Base-by-base conservation (phyloP, 2,329 filamentous ascomycete species). In the Talaromyces sp. region DNA sequence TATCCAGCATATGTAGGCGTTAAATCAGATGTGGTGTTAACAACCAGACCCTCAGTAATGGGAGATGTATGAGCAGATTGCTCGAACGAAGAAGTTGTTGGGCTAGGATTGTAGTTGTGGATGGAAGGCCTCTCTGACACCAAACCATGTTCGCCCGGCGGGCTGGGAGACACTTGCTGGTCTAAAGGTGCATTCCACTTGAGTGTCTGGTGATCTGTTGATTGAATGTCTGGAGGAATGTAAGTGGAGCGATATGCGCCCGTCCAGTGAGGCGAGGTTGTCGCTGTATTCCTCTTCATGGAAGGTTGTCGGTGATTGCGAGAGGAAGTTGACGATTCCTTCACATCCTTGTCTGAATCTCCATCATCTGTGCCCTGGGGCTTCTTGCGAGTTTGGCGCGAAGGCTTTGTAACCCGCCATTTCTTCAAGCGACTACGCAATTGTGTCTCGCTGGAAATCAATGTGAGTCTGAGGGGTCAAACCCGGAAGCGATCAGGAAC, bases 391-490 rank as follows among this genome's bases (percentile, higher is more conserved):
- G 67, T 71, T 53, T 75, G 73, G 14, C 73, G 73, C 20, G 72
- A 75, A n/a, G 73, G 72, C 54, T 76, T 76, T 51, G 72, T 76
- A 35, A 76, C 73, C 17, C 74, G 65, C 74, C 74, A 76, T 65
- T 75, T 76, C 70, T 76, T 76, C 42, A 76, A 55, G 49, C 72
- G 67, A 53, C 74, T 76, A 49, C 74, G 72, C 51, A 75, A 56
- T 60, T 76, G 74, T n/a, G 73, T 76, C 61, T 76, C 74, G 63
- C 74, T 76, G 51, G 33, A 9, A n/a, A 16, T n/a, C 14, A 39
- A 3, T 6, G 17, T 39, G 36, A 19, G 32, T 24, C 45, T 47
- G 45, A 41, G 20, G 13, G 11, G n/a, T n/a, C n/a, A 3, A 19
- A 37, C 13, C 13, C n/a, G 30, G 14, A 32, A n/a, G n/a, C n/a